Evolutionary conservation across 495 filamentous ascomycete species (phyloP), one percentile per base, ranked within the genome.

Genomic region (Cenococcum geophilum): DNA sequence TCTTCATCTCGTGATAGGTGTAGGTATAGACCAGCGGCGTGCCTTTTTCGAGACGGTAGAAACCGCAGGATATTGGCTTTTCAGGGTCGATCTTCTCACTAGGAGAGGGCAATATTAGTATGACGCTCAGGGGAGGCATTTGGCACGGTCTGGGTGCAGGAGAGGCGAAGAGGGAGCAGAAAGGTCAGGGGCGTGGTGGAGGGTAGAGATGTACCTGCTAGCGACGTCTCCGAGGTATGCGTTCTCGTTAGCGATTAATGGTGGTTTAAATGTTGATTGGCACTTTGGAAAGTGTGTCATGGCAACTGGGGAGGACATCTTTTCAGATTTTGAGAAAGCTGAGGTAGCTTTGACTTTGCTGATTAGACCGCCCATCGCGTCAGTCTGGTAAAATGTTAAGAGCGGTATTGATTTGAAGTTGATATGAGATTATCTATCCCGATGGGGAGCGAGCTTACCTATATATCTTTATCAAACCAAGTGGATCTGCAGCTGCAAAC

Each of bases 1-100:
- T 88, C 76, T 89, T 89, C 82, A 82, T 88, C 75, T 89, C 88
- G 64, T 89, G 81, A 71, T 90, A 91, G 48, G 80, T 85, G 69
- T 91, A 89, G 36, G 77, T 82, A 72, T 90, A 90, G 23, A 87
- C 81, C 55, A 91, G 80, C 0, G 85, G 84, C 0, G 85, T 86
- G 60, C 87, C 86, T 61, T 86, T 86, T 67, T 89, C 85, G 25
- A 89, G 76, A 20, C 86, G 82, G 75, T 89, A 91, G 70, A 91
- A 84, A 36, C 87, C 88, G 42, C 78, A 72, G 0, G 82, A 82
- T 71, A 90, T 84, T 57, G 86, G 86, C 60, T 82, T 81, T 48
- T 79, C 78, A 25, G 84, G 74, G 69, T 85, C 78, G 62, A 79
- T 69, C 57, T 79, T 78, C 47, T 85, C 77, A 57, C 82, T 83